Conservation (phyloP, 176 grass and related monocot species). For the Poa pratensis region DNA sequence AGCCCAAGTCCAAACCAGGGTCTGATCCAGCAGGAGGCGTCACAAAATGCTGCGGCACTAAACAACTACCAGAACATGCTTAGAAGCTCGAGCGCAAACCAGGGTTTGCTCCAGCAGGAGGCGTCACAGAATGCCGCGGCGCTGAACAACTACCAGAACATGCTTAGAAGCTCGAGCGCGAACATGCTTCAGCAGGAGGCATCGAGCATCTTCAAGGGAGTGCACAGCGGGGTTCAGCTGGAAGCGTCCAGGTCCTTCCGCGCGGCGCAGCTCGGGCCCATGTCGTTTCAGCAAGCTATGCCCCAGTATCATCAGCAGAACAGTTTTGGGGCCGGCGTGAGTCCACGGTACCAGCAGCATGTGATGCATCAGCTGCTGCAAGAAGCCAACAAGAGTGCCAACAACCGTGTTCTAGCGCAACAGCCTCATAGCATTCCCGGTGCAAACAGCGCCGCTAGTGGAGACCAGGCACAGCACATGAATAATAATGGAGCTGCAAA, state of each 20-base stretch:
- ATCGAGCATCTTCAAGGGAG: constrained; percentile 49
- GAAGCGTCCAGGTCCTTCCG: constrained; percentile 49
- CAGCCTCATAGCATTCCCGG: constrained; percentile 25
- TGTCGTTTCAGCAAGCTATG: constrained; percentile 49
- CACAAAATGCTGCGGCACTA: constrained; percentile 44
- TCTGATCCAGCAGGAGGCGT: constrained; percentile 62
- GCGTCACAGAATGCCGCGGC: constrained; percentile 36
- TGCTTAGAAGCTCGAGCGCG: constrained; percentile 59
- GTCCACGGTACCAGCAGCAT: constrained; percentile 72
- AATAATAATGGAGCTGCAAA: constrained; percentile 28
- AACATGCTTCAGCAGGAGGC: constrained; percentile 71
- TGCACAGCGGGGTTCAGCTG: constrained; percentile 53
- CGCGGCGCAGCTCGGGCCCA: constrained; percentile 38
- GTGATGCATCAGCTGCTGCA: constrained; percentile 84
- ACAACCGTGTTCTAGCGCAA: constrained; percentile 16
- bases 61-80: constrained; percentile 73
- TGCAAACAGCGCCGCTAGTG: constrained; percentile 31
- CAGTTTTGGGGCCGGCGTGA: constrained; percentile 36
- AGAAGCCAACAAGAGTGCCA: constrained; percentile 76
- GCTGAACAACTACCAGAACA: constrained; percentile 70
- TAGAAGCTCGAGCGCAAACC: constrained; percentile 56
- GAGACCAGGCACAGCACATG: constrained; percentile 30
- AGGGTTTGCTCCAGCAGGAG: constrained; percentile 61
- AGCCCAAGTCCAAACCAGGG: constrained; percentile 52
- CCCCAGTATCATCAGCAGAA: constrained; percentile 38